These are phyloP conservation scores for Apophysomyces trapeziformis DNA, from an alignment of 371 early-diverging fungal species.

Conservation along the genomic window DNA sequence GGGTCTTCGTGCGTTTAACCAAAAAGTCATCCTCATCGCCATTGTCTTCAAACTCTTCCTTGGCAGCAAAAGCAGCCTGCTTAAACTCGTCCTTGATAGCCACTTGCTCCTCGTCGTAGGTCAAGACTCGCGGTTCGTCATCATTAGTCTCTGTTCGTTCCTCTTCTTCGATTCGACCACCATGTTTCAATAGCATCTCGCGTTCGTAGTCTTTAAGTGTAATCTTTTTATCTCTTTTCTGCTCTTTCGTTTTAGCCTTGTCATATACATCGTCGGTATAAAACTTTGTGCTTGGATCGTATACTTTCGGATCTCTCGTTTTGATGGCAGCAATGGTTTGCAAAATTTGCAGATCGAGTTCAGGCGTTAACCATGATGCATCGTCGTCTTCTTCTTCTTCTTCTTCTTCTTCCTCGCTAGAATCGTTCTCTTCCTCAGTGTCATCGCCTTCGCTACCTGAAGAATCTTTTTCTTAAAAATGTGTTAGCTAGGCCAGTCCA, in stretches of 20 bases:
- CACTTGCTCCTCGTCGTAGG: slow-evolving; percentile 86
- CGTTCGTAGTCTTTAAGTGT: slow-evolving; percentile 82
- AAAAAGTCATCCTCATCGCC: slow-evolving; percentile 75
- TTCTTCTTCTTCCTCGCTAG: slow-evolving; percentile 38
- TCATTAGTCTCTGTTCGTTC: slow-evolving; percentile 37
- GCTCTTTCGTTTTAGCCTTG: slow-evolving; percentile 52
- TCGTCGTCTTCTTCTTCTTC: slow-evolving; percentile 89
- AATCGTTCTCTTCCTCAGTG: slow-evolving; percentile 42
- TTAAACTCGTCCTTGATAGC: slow-evolving; percentile 78
- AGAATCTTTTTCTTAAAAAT: neutral
- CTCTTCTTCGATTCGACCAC: slow-evolving; percentile 69
- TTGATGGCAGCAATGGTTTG: slow-evolving; percentile 85
- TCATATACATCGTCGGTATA: slow-evolving; percentile 71
- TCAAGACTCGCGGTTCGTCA: slow-evolving; percentile 30
- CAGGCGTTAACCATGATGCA: slow-evolving; percentile 85
- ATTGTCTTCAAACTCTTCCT: slow-evolving; percentile 61
- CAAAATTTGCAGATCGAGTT: slow-evolving; percentile 90
- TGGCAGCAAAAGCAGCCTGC: slow-evolving; percentile 41
- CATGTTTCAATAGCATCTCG: slow-evolving; percentile 70
- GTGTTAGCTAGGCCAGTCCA: neutral
- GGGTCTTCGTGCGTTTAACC: slow-evolving; percentile 69
- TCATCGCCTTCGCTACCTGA: slow-evolving; percentile 15
- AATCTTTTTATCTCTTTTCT: slow-evolving; percentile 60
- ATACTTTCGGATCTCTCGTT: slow-evolving; percentile 79
- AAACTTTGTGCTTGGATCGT: slow-evolving; percentile 74